Conservation (phyloP, 176 grass and related monocot species). For the Coix lacrymajobi region DNA sequence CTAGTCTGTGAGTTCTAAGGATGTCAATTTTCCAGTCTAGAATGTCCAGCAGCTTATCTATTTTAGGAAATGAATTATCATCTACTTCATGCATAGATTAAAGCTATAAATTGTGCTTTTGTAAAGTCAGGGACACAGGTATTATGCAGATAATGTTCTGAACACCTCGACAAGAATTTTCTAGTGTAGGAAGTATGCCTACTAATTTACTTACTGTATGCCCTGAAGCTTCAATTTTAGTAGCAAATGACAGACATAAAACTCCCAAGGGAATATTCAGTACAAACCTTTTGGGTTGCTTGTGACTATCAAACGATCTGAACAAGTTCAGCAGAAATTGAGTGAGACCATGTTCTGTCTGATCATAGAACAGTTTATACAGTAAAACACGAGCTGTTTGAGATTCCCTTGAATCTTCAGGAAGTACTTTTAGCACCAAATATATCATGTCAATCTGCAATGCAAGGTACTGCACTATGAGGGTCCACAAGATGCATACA, state of each 20-base stretch:
- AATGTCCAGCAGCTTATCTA: not conserved
- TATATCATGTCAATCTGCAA: conserved; percentile 91
- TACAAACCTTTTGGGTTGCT: conserved; percentile 90
- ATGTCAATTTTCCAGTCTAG: not conserved
- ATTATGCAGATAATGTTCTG: conserved; percentile 12
- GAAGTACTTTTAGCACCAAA: conserved; percentile 80
- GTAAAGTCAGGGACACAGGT: conserved; percentile 10
- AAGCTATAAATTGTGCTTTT: conserved; percentile 8
- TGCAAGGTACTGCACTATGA: not conserved
- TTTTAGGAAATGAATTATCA: not conserved
- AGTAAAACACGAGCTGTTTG: conserved; percentile 81
- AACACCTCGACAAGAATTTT: not conserved
- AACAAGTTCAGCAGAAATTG: conserved; percentile 87
- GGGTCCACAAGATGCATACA: not conserved
- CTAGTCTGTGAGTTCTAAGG: not conserved
- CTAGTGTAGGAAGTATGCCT: not conserved
- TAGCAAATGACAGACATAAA: conserved; percentile 5
- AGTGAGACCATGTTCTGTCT: conserved; percentile 89
- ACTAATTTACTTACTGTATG: not conserved
- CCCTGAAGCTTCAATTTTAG: conserved; percentile 15
- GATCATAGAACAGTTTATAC: conserved; percentile 97
- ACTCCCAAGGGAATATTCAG: not conserved
- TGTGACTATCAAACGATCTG: conserved; percentile 86
- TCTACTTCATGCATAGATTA: not conserved
- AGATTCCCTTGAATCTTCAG: conserved; percentile 78